Conservation (phyloP, 805 yeast genomes). For the Cyberlindnera mississippiensis region DNA sequence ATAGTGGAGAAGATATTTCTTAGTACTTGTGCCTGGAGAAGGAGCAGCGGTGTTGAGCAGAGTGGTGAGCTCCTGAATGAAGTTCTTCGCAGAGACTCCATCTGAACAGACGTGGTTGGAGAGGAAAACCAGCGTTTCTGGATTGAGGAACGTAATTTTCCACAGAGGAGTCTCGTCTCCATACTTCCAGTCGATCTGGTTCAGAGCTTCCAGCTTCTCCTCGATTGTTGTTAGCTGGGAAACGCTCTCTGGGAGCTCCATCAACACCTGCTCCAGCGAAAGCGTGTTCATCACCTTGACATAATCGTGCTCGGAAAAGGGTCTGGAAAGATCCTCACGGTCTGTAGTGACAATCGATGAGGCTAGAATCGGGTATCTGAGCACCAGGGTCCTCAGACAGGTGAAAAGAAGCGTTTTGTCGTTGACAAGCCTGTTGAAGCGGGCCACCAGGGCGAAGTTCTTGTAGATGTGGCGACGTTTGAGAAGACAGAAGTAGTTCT, state of each 20-base stretch:
- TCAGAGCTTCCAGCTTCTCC: constrained; percentile 11
- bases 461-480: constrained; percentile 20
- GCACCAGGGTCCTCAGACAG: constrained; percentile 10
- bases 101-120: constrained; percentile 24
- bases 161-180: constrained; percentile 16
- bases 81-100: constrained; percentile 17
- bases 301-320: constrained; percentile 19
- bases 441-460: constrained; percentile 16
- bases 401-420: constrained; percentile 7
- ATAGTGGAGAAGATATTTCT: constrained; percentile 13
- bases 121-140: constrained; percentile 16
- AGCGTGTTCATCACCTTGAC: constrained; percentile 17
- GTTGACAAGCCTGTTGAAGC: constrained; percentile 12
- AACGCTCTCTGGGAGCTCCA: constrained; percentile 9
- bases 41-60: constrained; percentile 3
- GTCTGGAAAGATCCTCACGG: constrained; percentile 13
- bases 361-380: constrained; percentile 20
- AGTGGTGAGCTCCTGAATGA: constrained; percentile 13
- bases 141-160: constrained; percentile 18
- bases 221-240: not conserved
- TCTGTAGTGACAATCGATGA: constrained; percentile 18
- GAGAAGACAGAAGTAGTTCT: constrained; percentile 21
- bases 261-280: constrained; percentile 13
- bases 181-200: constrained; percentile 15
- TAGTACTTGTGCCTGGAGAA: not conserved